Base-by-base conservation (phyloP, 345 rosid species). In the Gossypium stocksii region DNA sequence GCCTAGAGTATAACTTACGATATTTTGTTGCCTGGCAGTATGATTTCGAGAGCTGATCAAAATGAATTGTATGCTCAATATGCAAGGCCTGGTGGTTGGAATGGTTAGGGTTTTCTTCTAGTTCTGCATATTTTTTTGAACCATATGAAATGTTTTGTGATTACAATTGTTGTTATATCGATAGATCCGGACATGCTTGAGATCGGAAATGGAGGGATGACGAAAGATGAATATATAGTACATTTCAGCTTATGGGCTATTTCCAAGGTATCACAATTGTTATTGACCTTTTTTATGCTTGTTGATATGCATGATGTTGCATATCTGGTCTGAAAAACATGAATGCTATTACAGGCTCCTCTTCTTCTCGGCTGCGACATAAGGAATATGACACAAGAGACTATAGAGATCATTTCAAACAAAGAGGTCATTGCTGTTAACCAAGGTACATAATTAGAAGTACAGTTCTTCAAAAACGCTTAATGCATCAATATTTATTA, bases 101-200 rank as follows among this genome's bases (percentile, higher is more conserved):
- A 94, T 72, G 97, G 98, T 92, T 10, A 82, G 68, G 56, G 20
- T 72, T 65, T 44, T 63, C 23, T 5, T 23, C 43, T 15, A 11
- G 7, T 38, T 17, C 22, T 60, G 56, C 70, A 13, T 15, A 0
- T 49, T 2, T 20, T 54, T 59, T 59, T 53, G 8, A 12, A 20
- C 10, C 73, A 48, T 49, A 17, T 43, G 25, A 41, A 56, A 20
- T 76, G 9, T 68, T 66, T 51, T 53, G 25, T 23, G 2, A 34
- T 23, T 19, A 43, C 34, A 10, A n/a, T 34, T 34, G 43, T 51
- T 11, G 16, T 61, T 70, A 2, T 71, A 46, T 74, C 45, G 52
- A 63, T 77, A 94, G 99, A 95, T 75, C 97, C 99, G 67, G 99
- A 95, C 85, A 93, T 95, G 99, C 96, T 95, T 75, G 99, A 95